Evolutionary conservation across 768 basidiomycete species (phyloP), one percentile per base, ranked within the genome.

Genomic region (Auricularia sp.): DNA sequence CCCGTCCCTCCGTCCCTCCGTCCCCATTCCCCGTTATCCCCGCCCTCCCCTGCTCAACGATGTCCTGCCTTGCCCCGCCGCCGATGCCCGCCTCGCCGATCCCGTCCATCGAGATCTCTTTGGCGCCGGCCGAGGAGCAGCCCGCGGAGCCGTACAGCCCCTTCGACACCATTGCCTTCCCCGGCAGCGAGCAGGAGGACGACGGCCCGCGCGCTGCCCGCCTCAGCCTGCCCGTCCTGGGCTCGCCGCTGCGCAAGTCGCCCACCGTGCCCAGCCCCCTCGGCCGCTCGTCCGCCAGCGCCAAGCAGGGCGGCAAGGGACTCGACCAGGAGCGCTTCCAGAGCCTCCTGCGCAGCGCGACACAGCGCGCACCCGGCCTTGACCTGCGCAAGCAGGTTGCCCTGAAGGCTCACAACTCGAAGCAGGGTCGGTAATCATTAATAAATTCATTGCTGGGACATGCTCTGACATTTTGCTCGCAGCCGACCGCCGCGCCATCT

Each of bases 371-470:
- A 53, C 54, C 21, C 72, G 74, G 74, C 34, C 77, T 77, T 23
- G 83, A 88, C 74, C 80, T 91, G 61, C 84, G 87, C 68, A 89
- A 85, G 75, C 87, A 91, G 74, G 83, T 89, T 61, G 86, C 87
- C 11, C 74, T 87, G 64, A 89, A 86, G 74, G 81, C 80, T 61
- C 88, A 90, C 74, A 83, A 80, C 76, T 83, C 80, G 71, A 90
- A 87, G 77, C 87, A 90, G 75, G 77, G 91, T 91, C 72, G 69
- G 82, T 59, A 21, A 64, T 64, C 56, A 34, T 66, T 33, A 42
- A 68, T 66, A 23, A 47, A 33, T 51, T 36, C 1, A 29, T 29
- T 29, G 1, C 29, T 29, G 2, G 29, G 29, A 29, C 29, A 29
- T 2, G 29, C 0, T 29, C 29, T 29, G 29, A n/a, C 34, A 44